Evolutionary conservation across 352 stramenopile species (phyloP).

Genomic region (Phytophthora uliginosa): DNA sequence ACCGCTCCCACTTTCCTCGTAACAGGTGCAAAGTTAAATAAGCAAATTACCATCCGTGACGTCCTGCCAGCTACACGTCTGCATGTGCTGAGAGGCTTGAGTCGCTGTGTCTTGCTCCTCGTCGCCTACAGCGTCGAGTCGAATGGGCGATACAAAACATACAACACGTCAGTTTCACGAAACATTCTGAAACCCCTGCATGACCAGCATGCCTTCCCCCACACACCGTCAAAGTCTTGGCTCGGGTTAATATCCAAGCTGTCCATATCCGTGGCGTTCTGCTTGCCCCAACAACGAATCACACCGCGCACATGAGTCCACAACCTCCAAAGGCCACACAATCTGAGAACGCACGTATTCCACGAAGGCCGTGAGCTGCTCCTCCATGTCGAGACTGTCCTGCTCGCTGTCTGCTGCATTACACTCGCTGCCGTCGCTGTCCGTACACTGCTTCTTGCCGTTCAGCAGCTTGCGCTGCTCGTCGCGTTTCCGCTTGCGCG

Average conservation of each 20-base stretch:
- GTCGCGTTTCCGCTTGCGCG: slow-evolving; percentile 42
- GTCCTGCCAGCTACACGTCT: slow-evolving; percentile 46
- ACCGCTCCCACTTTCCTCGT: slow-evolving; percentile 17
- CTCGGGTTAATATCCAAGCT: slow-evolving; percentile 67
- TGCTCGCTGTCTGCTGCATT: slow-evolving; percentile 35
- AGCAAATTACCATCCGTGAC: slow-evolving; percentile 43
- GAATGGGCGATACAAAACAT: not conserved
- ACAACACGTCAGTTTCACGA: slow-evolving; percentile 11
- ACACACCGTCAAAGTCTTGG: slow-evolving; percentile 67
- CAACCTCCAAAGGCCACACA: slow-evolving; percentile 2
- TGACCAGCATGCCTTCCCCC: not conserved
- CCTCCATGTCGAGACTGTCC: slow-evolving; percentile 51
- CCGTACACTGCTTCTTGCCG: slow-evolving; percentile 30
- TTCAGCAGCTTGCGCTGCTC: slow-evolving; percentile 35
- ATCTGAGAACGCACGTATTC: slow-evolving; percentile 62
- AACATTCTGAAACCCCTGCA: not conserved
- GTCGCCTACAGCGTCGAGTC: slow-evolving; percentile 13
- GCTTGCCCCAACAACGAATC: not conserved
- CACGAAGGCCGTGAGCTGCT: slow-evolving; percentile 61
- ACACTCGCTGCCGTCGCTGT: slow-evolving; percentile 38
- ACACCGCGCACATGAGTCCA: slow-evolving; percentile 8
- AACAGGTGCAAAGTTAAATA: slow-evolving; percentile 4
- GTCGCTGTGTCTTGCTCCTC: slow-evolving; percentile 26
- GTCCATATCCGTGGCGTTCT: slow-evolving; percentile 70
- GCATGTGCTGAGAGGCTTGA: slow-evolving; percentile 36